Percentiles rank a stretch among this genome's conserved stretches.
phyloP scores from a whole-genome alignment of 169 alveolate genomes.

The Babesia bigemina region DNA sequence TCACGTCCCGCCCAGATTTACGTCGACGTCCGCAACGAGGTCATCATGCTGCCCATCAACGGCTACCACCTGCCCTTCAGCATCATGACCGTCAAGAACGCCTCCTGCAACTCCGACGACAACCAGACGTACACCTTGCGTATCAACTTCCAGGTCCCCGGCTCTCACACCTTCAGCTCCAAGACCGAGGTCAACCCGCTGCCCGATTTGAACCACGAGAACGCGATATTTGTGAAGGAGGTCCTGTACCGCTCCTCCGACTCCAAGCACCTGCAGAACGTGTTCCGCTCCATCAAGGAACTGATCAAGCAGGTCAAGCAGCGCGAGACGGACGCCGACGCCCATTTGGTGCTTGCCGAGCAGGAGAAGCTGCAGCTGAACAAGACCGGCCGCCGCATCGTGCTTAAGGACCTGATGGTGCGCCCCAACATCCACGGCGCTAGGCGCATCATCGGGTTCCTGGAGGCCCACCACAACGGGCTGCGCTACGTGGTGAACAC shows the following conservation, averaged over 20 bases:
- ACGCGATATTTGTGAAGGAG: conserved; percentile 91
- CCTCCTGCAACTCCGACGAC: conserved; percentile 87
- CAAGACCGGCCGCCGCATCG: conserved; percentile 78
- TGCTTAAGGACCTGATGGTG: conserved; percentile 81
- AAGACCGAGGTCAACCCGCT: conserved; percentile 79
- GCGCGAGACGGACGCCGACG: conserved; percentile 90
- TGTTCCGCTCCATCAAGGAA: conserved; percentile 90
- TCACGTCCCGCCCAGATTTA: conserved; percentile 57
- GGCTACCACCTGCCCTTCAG: conserved; percentile 89
- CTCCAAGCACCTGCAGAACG: conserved; percentile 80
- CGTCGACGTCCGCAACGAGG: conserved; percentile 84
- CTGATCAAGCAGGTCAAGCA: conserved; percentile 90
- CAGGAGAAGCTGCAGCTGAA: conserved; percentile 87
- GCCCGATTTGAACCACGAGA: conserved; percentile 81
- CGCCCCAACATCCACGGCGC: conserved; percentile 81
- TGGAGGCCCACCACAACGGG: conserved; percentile 97
- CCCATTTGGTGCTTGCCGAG: conserved; percentile 84
- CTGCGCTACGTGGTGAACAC: conserved; percentile 85
- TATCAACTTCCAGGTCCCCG: conserved; percentile 91
- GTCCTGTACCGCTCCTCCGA: conserved; percentile 89
- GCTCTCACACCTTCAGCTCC: conserved; percentile 81
- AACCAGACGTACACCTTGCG: conserved; percentile 85
- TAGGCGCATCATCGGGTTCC: conserved; percentile 88
- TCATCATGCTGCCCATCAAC: conserved; percentile 87
- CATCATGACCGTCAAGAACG: conserved; percentile 88